phyloP scores from a whole-genome alignment of 2,329 filamentous ascomycete genomes.

The Seiridium unicorne region DNA sequence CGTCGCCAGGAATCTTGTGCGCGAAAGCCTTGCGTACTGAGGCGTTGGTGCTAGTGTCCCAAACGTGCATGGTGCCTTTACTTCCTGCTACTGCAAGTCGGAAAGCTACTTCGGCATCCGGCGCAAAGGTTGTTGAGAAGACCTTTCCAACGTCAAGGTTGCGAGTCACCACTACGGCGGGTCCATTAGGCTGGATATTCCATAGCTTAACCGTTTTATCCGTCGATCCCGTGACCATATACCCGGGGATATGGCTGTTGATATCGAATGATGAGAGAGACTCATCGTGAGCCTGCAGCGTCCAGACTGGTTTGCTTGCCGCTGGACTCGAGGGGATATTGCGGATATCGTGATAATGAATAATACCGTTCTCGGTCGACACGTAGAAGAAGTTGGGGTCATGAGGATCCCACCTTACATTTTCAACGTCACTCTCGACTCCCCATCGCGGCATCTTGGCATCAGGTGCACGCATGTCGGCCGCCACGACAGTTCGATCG shows the following conservation, averaged over 20 bases:
- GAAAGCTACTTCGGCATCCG: conserved; percentile 88
- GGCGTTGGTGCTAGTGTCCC: conserved; percentile 93
- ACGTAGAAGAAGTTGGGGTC: conserved; percentile 93
- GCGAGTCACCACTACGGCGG: conserved; percentile 85
- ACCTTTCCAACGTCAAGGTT: conserved; percentile 94
- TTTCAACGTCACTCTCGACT: conserved; percentile 94
- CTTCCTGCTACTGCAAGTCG: conserved; percentile 90
- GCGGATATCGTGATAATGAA: conserved; percentile 89
- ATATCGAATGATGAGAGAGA: conserved; percentile 90
- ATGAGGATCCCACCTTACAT: conserved; percentile 89
- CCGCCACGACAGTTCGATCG: conserved; percentile 89
- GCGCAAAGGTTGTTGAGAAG: conserved; percentile 87
- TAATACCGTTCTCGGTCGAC: conserved; percentile 85
- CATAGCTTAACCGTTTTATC: conserved; percentile 97
- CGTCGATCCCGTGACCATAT: conserved; percentile 87
- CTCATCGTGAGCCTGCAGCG: conserved; percentile 91
- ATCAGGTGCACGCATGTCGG: conserved; percentile 92
- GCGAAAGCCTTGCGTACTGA: conserved; percentile 85
- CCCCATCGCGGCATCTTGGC: conserved; percentile 82
- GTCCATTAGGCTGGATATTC: conserved; percentile 80
- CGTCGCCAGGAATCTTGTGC: conserved; percentile 56
- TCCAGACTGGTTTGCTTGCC: conserved; percentile 85
- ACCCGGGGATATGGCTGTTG: conserved; percentile 86
- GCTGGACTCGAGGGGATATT: conserved; percentile 71
- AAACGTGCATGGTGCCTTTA: conserved; percentile 88